phyloP scores from a whole-genome alignment of 306 rosid species.

The Quercus dentata region DNA sequence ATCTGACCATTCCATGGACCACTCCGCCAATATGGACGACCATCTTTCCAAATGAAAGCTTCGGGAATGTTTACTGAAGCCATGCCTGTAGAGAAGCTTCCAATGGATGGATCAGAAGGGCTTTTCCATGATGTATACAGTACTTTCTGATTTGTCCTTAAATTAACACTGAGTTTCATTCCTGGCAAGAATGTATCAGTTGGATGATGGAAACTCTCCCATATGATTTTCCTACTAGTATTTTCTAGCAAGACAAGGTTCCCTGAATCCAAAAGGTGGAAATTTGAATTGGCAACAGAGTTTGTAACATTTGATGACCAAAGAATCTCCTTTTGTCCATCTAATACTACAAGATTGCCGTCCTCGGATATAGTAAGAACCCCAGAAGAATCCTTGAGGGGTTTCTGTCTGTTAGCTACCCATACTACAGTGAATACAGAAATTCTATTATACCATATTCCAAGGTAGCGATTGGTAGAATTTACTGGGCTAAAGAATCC shows the following conservation, averaged over 20 bases:
- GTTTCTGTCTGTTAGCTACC: constrained; percentile 38
- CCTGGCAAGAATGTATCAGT: constrained; percentile 5
- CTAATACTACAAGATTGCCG: constrained; percentile 30
- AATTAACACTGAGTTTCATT: constrained; percentile 7
- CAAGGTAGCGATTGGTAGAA: constrained; percentile 1
- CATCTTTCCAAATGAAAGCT: constrained; percentile 28
- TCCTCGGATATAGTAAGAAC: constrained; percentile 11
- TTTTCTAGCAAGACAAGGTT: constrained; percentile 23
- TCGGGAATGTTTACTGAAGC: constrained; percentile 19
- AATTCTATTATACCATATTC: constrained; percentile 18
- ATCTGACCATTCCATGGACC: constrained; percentile 49
- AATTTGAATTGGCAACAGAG: constrained; percentile 2
- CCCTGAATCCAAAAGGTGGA: constrained; percentile 34
- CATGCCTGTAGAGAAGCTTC: constrained; percentile 25
- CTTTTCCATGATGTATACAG: constrained; percentile 25
- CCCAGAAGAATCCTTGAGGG: constrained; percentile 26
- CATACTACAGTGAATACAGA: constrained; percentile 8
- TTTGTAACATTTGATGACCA: constrained; percentile 39
- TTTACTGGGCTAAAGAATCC: constrained; percentile 24
- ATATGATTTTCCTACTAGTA: not conserved
- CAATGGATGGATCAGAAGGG: constrained; percentile 33
- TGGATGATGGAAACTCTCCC: constrained; percentile 46
- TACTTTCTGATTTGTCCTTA: not conserved
- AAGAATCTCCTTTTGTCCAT: constrained; percentile 5
- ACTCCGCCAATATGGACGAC: constrained; percentile 26